These are phyloP conservation scores for Penicillium goetzii DNA, from an alignment of 495 filamentous ascomycete genomes.

Conservation along the genomic window DNA sequence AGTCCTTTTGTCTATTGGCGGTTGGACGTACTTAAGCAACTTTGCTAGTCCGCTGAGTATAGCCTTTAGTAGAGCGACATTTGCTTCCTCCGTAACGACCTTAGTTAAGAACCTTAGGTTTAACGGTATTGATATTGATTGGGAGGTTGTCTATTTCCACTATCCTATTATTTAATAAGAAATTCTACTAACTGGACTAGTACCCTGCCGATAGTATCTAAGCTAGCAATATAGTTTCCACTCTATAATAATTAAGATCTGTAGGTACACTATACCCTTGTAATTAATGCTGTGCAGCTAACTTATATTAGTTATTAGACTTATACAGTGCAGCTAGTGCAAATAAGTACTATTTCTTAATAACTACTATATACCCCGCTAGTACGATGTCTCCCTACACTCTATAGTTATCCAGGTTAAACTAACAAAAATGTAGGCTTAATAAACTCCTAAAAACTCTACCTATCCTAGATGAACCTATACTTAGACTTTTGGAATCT, in stretches of 20 bases:
- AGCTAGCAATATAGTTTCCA: constrained; percentile 63
- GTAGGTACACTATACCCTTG: constrained; percentile 15
- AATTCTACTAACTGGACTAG: constrained; percentile 17
- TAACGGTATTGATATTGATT: constrained; percentile 66
- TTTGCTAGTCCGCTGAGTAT: constrained; percentile 69
- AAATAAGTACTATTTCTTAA: constrained; percentile 58
- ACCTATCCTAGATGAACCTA: constrained; percentile 62
- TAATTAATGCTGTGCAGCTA: too few relatives aligned
- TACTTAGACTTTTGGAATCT: constrained; percentile 73
- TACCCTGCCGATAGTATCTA: constrained; percentile 48
- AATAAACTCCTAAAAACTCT: constrained; percentile 61
- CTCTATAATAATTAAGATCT: constrained; percentile 59
- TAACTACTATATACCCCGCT: constrained; percentile 68
- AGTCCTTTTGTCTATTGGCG: constrained; percentile 66
- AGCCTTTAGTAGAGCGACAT: constrained; percentile 55
- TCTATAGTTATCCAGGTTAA: neutral
- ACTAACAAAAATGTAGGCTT: constrained; percentile 41
- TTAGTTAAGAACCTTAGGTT: constrained; percentile 67
- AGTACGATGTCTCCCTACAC: constrained; percentile 24
- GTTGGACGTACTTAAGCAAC: constrained; percentile 77
- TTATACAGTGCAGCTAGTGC: constrained; percentile 55
- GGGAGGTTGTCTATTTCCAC: constrained; percentile 47
- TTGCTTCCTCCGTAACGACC: constrained; percentile 67
- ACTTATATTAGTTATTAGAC: constrained; percentile 55
- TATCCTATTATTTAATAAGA: too few relatives aligned